Conservation (phyloP, 495 filamentous ascomycete genomes). For the Corynascus novoguineensis region DNA sequence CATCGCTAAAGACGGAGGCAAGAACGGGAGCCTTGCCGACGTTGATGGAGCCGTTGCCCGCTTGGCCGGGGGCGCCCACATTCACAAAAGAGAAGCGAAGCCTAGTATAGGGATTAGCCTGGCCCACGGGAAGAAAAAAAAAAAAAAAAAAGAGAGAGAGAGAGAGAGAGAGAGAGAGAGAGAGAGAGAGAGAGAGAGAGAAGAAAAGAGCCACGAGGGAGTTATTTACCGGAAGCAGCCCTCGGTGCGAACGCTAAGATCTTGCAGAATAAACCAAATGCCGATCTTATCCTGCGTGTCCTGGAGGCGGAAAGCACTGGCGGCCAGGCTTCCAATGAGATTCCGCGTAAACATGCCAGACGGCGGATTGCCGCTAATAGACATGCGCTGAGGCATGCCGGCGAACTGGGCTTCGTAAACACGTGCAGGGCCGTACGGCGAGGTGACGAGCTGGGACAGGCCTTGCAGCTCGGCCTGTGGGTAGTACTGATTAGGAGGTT, state of each 20-base stretch:
- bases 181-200: too few species aligned
- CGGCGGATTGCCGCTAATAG: slow-evolving; percentile 41
- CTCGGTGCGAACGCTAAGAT: slow-evolving; percentile 90
- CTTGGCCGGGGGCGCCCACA: slow-evolving; percentile 48
- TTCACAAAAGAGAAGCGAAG: slow-evolving; percentile 69
- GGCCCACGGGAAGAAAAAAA: background rate
- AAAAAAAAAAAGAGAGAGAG: background rate
- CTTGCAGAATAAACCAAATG: slow-evolving; percentile 96
- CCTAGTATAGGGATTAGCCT: slow-evolving; percentile 16
- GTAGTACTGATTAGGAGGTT: slow-evolving; percentile 28
- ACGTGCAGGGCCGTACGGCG: slow-evolving; percentile 23
- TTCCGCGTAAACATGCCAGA: slow-evolving; percentile 95
- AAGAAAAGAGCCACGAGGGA: background rate
- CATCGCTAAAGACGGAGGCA: slow-evolving; percentile 79
- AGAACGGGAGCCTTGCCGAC: slow-evolving; percentile 76
- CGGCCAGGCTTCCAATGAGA: slow-evolving; percentile 86
- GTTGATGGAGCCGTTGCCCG: slow-evolving; percentile 50
- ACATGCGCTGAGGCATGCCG: slow-evolving; percentile 30
- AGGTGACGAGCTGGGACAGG: slow-evolving; percentile 17
- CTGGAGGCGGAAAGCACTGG: slow-evolving; percentile 80
- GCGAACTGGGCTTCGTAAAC: slow-evolving; percentile 23
- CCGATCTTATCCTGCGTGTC: slow-evolving; percentile 80
- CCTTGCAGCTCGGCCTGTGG: slow-evolving; percentile 22
- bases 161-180: too few species aligned
- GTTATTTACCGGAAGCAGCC: slow-evolving; percentile 81